Base-by-base conservation (phyloP, 164 flowering plant genomes). In the Warburgia ugandensis region DNA sequence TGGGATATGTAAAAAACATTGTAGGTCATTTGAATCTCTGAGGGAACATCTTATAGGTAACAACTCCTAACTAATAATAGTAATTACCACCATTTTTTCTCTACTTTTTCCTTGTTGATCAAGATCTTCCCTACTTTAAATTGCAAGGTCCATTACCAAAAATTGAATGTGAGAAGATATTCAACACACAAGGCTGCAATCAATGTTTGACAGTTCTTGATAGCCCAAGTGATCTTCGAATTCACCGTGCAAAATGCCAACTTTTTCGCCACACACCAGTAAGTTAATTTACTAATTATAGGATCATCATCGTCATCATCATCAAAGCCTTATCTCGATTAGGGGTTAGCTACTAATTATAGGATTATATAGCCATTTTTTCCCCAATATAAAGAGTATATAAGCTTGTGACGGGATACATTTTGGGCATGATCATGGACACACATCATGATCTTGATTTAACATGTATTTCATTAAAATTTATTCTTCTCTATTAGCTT, bases 1-100 rank as follows among this genome's bases (percentile, higher is more conserved):
- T 69, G 92, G 86, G 16, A 65, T 87, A 17, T 91, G 98, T 52
- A 66, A 63, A 51, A 91, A 91, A 59, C 96, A 79, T 46, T 91
- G 86, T 67, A 63, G 92, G 13, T 91, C 86, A 17, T 78, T 81
- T 39, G 98, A 91, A 41, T 91, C 96, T 7, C 77, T 87, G 6
- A 68, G 96, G 49, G 98, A 91, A 51, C 98, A 91, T 44, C 50
- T 54, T 5, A 44, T 32, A 43, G 58, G 58, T 54, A 41, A 43
- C 12, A 7, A 10, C 3, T 20, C 13, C 31, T 9, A 21, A 7
- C 7, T 25, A 6, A 13, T 6, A 0, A 4, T 29, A 11, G 4
- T 29, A 32, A 49, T n/a, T n/a, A n/a, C n/a, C n/a, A n/a, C 30
- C 2, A n/a, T 2, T 22, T 11, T n/a, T 58, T n/a, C 10, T n/a